Evolutionary conservation across 257 asterid species (phyloP), one percentile per base, ranked within the genome.

Genomic region (Galeopsis tetrahit): DNA sequence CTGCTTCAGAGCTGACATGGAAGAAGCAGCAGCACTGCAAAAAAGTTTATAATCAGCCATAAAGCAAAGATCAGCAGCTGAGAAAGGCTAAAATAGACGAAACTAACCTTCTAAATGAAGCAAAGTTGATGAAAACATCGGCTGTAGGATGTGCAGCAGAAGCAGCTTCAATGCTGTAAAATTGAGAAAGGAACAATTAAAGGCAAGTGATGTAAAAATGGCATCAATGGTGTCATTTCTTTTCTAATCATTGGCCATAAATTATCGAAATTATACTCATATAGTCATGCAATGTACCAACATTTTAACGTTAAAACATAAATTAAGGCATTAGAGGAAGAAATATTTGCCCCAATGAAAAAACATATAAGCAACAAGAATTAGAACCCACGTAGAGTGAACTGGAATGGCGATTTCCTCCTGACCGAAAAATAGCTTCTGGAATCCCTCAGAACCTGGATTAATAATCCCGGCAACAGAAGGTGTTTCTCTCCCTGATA

Each of bases 371-470:
- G 65, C 28, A 62, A 60, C 10, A 40, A 32, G 11, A 70, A 68
- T 46, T 0, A 61, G 48, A 66, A 79, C 97, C 35, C 65, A 94
- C 99, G 88, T 68, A 21, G 99, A 85, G 62, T 95, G 99, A 38
- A 95, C 99, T 17, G 98, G 98, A 78, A 95, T 94, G 57, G 98
- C 98, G 1, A 94, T 91, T 82, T 92, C 98, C 81, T 94, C 99
- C 79, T 94, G 98, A 60, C 99, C 98, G 33, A 94, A 94, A 79
- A 94, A 94, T 63, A 94, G 87, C 73, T 92, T 94, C 85, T 94
- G 99, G 82, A 94, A 94, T 53, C 99, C 99, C 86, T 94, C 99
- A 35, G 99, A 87, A 84, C 98, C 99, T 63, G 99, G 99, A 83
- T 92, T 92, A 61, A 94, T 83, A 63, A 94, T 94, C 75, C 99